These are phyloP conservation scores for Xylariaceae sp. DNA, from an alignment of 2,329 filamentous ascomycete genomes.

Conservation along the genomic window DNA sequence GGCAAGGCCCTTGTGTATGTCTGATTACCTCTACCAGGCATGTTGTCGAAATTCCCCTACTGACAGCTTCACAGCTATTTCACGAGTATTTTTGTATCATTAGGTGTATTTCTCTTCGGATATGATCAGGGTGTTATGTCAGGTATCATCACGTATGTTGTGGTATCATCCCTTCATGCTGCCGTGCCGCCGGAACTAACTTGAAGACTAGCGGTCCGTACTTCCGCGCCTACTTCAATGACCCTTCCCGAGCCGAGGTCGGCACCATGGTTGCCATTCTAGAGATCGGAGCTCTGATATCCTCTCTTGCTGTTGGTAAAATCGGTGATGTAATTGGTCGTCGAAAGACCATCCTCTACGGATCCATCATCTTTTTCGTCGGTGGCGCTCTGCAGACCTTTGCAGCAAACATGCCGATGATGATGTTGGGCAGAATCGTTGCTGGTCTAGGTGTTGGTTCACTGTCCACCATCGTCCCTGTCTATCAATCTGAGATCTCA, in stretches of 20 bases:
- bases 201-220: constrained; percentile 63
- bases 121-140: constrained; percentile 93
- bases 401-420: constrained; percentile 81
- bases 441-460: constrained; percentile 85
- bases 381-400: constrained; percentile 85
- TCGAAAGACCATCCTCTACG: constrained; percentile 86
- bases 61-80: constrained; percentile 66
- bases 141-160: constrained; percentile 61
- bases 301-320: constrained; percentile 80
- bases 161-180: background rate
- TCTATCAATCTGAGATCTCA: constrained; percentile 94
- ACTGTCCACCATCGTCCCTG: constrained; percentile 86
- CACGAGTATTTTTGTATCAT: constrained; percentile 84
- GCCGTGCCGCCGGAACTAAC: constrained; percentile 15
- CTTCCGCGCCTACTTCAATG: constrained; percentile 89
- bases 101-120: constrained; percentile 85
- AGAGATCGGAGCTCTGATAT: constrained; percentile 87
- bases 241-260: constrained; percentile 82
- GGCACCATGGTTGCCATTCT: constrained; percentile 98
- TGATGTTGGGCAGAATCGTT: constrained; percentile 79
- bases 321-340: constrained; percentile 91
- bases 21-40: background rate
- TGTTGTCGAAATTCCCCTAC: background rate
- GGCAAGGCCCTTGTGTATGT: constrained; percentile 88
- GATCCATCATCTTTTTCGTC: constrained; percentile 80